Base-by-base conservation (phyloP, 2,329 filamentous ascomycete genomes). In the Ascochyta koolunga region DNA sequence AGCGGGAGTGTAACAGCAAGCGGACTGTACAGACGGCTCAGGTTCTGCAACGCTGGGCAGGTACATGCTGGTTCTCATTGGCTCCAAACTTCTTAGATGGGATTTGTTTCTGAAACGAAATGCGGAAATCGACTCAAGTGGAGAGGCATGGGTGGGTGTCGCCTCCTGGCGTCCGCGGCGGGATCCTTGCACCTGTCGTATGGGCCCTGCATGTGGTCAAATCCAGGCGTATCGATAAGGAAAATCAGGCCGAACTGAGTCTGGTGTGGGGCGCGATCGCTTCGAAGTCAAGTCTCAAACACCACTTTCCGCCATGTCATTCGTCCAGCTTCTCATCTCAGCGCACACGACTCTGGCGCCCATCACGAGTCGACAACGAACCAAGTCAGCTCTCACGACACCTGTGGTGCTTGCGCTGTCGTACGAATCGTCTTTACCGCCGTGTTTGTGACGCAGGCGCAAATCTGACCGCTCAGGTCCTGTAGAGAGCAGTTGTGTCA, bases 61-160 rank as follows among this genome's bases (percentile, higher is more conserved):
- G 70, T 60, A 71, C 70, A 48, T 54, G 25, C 32, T 13, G 19
- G 24, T 13, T 33, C 21, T 54, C 40, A 72, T 70, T 70, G 67
- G 69, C 52, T 53, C 24, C 45, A 54, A 48, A 45, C 31, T 29
- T 33, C 57, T 59, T 50, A 56, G 50, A 50, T 60, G 56, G 52
- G 53, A 54, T 58, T 61, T 66, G 69, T 71, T 66, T 65, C 35
- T 70, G 68, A 72, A 71, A 70, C 68, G 58, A 58, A 56, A 56
- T 60, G 60, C 50, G 59, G 60, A 61, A 39, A 33, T 51, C 53
- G 54, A 50, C 56, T 60, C 53, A 53, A 57, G 52, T 40, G 37
- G 56, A 51, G 47, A 48, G 50, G 50, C 43, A 59, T 60, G 57
- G 57, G 61, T 56, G 54, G 52, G 56, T 32, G 54, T 50, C 47